Evolutionary conservation across 257 asterid species (phyloP).

Genomic region (Paulownia fortunei): DNA sequence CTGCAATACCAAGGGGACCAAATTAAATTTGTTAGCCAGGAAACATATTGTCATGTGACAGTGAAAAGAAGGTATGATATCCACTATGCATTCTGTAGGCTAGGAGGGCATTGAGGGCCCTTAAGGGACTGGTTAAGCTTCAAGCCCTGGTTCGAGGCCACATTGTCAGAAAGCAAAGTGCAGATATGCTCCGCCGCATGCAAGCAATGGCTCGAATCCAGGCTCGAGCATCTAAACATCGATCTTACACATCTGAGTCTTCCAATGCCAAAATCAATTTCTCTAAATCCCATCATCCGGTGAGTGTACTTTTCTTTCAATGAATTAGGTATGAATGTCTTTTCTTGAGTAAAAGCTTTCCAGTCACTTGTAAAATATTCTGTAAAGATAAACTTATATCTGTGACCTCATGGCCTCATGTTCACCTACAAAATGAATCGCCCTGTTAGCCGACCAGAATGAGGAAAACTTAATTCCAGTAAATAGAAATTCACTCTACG

Average conservation of each 20-base stretch:
- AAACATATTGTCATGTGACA: not conserved
- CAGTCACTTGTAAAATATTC: not conserved
- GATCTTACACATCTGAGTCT: slow-evolving; percentile 50
- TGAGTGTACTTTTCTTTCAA: slow-evolving; percentile 37
- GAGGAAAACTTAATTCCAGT: not conserved
- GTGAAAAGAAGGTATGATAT: slow-evolving; percentile 2
- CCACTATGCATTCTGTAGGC: slow-evolving; percentile 56
- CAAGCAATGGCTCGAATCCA: slow-evolving; percentile 97
- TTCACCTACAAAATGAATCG: not conserved
- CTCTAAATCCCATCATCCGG: slow-evolving; percentile 45
- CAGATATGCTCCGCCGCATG: slow-evolving; percentile 89
- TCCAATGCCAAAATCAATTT: slow-evolving; percentile 38
- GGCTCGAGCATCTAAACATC: slow-evolving; percentile 84
- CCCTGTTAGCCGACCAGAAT: not conserved
- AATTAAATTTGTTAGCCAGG: not conserved
- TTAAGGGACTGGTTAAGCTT: slow-evolving; percentile 90
- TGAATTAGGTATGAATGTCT: not conserved
- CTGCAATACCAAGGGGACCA: not conserved
- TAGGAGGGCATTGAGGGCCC: slow-evolving; percentile 89
- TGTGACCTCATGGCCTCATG: not conserved
- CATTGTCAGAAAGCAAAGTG: slow-evolving; percentile 86
- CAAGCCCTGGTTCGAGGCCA: slow-evolving; percentile 95
- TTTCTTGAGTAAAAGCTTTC: slow-evolving; percentile 5
- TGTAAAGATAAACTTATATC: not conserved
- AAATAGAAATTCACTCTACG: not conserved